These are phyloP conservation scores for Usnea hakonensis DNA, from an alignment of 495 filamentous ascomycete species.

Conservation along the genomic window DNA sequence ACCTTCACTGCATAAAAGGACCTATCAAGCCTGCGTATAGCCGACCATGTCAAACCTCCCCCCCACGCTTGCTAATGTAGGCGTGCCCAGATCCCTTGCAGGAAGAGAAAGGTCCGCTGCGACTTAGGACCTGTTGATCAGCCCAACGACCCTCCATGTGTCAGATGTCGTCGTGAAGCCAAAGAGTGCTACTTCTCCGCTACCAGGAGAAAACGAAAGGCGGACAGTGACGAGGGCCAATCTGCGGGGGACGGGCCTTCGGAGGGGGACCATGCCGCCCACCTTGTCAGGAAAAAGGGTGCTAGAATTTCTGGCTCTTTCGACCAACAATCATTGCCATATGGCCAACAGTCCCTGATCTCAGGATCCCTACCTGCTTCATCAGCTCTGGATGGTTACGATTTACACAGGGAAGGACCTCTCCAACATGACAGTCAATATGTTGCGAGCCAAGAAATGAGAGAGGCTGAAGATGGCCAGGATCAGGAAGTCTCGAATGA, in stretches of 20 bases:
- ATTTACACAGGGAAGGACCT: conserved; percentile 1
- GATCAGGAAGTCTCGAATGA: conserved; percentile 43
- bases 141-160: conserved; percentile 87
- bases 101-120: conserved; percentile 25
- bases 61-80: not conserved
- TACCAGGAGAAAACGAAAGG: conserved; percentile 86
- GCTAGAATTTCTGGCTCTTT: conserved; percentile 7
- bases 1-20: conserved; percentile 18
- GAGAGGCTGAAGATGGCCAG: conserved; percentile 12
- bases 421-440: not conserved
- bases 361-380: conserved; percentile 9
- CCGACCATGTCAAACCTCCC: not conserved
- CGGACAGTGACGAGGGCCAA: conserved; percentile 48
- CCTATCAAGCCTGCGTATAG: conserved; percentile 26
- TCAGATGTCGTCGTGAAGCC: conserved; percentile 83
- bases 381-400: conserved; percentile 16
- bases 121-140: conserved; percentile 60
- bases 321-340: not conserved
- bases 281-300: conserved; percentile 39
- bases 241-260: conserved; percentile 20
- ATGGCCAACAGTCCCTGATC: not conserved
- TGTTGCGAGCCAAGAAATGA: not conserved
- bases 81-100: conserved; percentile 21
- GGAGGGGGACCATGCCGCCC: conserved; percentile 40
- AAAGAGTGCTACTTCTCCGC: conserved; percentile 96